phyloP scores from a whole-genome alignment of 768 basidiomycete species.

The Rhodotorula graminis region DNA sequence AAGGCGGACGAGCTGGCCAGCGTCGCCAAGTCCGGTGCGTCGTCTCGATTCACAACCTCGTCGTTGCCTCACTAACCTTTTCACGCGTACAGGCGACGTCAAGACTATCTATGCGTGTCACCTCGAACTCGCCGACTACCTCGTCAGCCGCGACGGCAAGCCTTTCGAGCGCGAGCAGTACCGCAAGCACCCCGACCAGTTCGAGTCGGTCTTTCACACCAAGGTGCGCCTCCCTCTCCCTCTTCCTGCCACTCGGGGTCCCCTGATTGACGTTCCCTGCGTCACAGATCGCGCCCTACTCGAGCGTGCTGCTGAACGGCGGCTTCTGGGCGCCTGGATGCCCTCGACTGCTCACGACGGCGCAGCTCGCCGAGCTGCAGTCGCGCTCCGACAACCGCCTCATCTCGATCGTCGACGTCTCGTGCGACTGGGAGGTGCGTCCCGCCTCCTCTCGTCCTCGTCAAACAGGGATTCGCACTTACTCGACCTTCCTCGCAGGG shows the following conservation, averaged over 20 bases:
- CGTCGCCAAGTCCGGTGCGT: slow-evolving; percentile 58
- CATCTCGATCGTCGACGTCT: slow-evolving; percentile 76
- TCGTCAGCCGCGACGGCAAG: slow-evolving; percentile 57
- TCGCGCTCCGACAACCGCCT: slow-evolving; percentile 53
- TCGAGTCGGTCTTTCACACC: slow-evolving; percentile 63
- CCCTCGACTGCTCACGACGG: slow-evolving; percentile 71
- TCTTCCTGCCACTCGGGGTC: not conserved
- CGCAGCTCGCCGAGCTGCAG: slow-evolving; percentile 55
- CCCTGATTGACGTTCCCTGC: not conserved
- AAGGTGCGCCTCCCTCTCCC: slow-evolving; percentile 53
- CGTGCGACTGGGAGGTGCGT: slow-evolving; percentile 72
- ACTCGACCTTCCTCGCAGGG: slow-evolving; percentile 55
- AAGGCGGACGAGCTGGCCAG: slow-evolving; percentile 56
- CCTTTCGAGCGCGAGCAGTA: slow-evolving; percentile 65
- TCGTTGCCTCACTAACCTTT: not conserved
- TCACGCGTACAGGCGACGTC: slow-evolving; percentile 52
- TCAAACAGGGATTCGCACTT: not conserved
- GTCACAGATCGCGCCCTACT: slow-evolving; percentile 70
- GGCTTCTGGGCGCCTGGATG: slow-evolving; percentile 74
- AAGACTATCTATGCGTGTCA: slow-evolving; percentile 52
- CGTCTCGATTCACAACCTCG: no score
- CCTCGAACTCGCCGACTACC: slow-evolving; percentile 55
- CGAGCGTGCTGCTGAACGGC: slow-evolving; percentile 79
- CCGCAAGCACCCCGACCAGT: slow-evolving; percentile 64
- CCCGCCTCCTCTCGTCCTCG: not conserved